Conservation (phyloP, 768 basidiomycete genomes). For the Tricholomella constricta region DNA sequence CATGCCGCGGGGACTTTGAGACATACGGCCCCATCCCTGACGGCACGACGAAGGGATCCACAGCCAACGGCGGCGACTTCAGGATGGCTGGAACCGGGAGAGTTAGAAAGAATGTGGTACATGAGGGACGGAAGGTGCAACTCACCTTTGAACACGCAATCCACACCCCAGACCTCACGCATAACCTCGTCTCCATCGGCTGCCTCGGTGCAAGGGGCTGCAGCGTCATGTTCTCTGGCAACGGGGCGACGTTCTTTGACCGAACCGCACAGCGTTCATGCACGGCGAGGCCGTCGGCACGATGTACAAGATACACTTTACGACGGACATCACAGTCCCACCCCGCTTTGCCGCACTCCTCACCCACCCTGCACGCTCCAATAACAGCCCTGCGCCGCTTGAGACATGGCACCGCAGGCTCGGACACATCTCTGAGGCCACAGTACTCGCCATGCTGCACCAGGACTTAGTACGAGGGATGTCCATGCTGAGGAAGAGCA, state of each 20-base stretch:
- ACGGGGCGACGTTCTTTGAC: neutral
- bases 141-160: conserved; percentile 1
- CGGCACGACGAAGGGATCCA: neutral
- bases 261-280: neutral
- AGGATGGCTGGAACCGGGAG: neutral
- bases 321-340: too few relatives aligned
- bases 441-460: neutral
- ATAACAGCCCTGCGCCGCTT: neutral
- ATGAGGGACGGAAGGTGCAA: neutral
- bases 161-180: neutral
- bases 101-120: neutral
- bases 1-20: neutral
- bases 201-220: neutral
- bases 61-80: neutral
- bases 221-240: neutral
- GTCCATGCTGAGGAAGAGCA: neutral
- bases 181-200: conserved; percentile 6
- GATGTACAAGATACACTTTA: neutral
- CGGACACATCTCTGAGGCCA: too few relatives aligned
- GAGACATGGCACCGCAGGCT: neutral
- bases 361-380: neutral
- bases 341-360: neutral
- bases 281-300: neutral
- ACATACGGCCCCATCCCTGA: neutral
- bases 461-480: neutral